phyloP scores from a whole-genome alignment of 768 basidiomycete genomes.

The Boletus rex-veris region DNA sequence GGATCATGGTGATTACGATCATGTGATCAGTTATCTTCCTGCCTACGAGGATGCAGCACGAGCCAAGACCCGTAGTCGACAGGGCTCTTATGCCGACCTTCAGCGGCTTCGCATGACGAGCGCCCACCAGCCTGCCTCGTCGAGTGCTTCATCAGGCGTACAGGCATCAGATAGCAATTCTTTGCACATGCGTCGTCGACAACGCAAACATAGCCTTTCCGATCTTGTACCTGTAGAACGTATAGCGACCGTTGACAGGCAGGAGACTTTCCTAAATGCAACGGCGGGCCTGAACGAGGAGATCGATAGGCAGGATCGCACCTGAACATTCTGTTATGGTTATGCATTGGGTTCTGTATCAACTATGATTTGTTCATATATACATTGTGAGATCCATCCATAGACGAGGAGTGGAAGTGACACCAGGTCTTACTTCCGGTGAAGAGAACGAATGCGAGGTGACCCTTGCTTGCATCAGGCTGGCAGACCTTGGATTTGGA shows the following conservation, averaged over 20 bases:
- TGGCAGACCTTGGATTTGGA: conserved; percentile 39
- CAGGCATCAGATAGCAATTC: conserved; percentile 36
- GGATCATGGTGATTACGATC: conserved; percentile 87
- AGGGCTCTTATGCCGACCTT: conserved; percentile 78
- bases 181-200: conserved; percentile 48
- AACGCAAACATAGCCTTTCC: conserved; percentile 60
- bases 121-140: conserved; percentile 8
- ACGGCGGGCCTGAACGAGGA: conserved; percentile 70
- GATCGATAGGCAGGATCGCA: conserved; percentile 36
- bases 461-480: conserved; percentile 17
- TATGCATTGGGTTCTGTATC: conserved; percentile 18
- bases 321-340: conserved; percentile 17
- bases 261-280: conserved; percentile 57
- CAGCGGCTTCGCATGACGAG: conserved; percentile 55
- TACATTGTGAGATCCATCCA: conserved; percentile 27
- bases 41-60: conserved; percentile 42
- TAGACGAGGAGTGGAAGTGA: conserved; percentile 8
- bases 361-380: conserved; percentile 24
- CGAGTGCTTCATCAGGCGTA: conserved; percentile 13
- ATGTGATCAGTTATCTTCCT: conserved; percentile 69
- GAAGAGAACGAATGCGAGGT: background rate
- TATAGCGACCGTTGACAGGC: conserved; percentile 55
- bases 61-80: conserved; percentile 55
- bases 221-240: conserved; percentile 61
- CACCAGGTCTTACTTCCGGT: conserved; percentile 20